Evolutionary conservation across 441 rosid genomes (phyloP).

Genomic region (Populus hybrid): DNA sequence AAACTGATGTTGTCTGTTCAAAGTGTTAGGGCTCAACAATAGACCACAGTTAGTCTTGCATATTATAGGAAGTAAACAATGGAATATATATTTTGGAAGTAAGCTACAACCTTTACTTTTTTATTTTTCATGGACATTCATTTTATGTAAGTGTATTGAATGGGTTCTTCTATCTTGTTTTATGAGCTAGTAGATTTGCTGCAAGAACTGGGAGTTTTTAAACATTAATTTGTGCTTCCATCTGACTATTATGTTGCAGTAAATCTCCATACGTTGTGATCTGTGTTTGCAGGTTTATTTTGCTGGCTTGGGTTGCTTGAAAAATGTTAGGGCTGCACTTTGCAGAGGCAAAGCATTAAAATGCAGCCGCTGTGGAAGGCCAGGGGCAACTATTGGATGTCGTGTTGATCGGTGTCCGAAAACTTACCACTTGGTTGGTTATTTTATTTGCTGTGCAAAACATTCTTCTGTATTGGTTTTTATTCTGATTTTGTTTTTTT

Average conservation of each 20-base stretch:
- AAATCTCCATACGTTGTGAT: slow-evolving; percentile 18
- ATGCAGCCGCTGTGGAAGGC: slow-evolving; percentile 96
- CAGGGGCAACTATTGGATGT: slow-evolving; percentile 99
- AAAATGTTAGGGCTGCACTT: slow-evolving; percentile 93
- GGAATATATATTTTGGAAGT: slow-evolving; percentile 26
- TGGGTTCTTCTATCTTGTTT: neutral
- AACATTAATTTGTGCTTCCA: slow-evolving; percentile 12
- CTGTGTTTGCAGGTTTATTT: slow-evolving; percentile 75
- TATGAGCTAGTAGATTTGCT: neutral
- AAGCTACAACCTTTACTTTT: slow-evolving; percentile 17
- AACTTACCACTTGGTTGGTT: slow-evolving; percentile 94
- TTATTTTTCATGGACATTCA: neutral
- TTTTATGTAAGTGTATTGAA: neutral
- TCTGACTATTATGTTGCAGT: slow-evolving; percentile 12
- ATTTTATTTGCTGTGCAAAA: slow-evolving; percentile 20
- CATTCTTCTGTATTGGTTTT: neutral
- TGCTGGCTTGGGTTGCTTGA: slow-evolving; percentile 96
- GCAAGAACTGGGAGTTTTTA: neutral
- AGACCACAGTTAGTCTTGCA: slow-evolving; percentile 15
- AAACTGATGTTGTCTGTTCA: slow-evolving; percentile 16
- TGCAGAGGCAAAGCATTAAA: slow-evolving; percentile 90
- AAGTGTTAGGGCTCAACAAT: slow-evolving; percentile 11
- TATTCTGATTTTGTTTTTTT: slow-evolving; percentile 1
- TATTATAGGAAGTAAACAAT: slow-evolving; percentile 2
- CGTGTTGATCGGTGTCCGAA: slow-evolving; percentile 98